A percentile compares a stretch with the other conserved stretches of the same genome.
These are phyloP conservation scores for Talaromyces verruculosus DNA, from an alignment of 2,329 filamentous ascomycete species.

Conservation along the genomic window DNA sequence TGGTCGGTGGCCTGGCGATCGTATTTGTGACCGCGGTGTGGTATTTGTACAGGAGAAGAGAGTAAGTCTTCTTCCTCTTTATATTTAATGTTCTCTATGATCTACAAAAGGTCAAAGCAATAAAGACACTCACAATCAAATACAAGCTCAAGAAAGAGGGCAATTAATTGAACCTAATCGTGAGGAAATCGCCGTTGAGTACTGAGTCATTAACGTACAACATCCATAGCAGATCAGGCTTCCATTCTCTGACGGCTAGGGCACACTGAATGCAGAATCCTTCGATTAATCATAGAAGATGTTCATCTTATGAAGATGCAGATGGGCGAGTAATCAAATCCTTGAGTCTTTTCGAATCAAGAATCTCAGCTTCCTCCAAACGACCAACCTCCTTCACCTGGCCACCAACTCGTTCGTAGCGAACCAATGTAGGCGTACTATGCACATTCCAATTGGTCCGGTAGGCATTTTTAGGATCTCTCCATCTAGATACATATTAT, in stretches of 20 bases:
- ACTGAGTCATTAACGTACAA: neutral
- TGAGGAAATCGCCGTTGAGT: neutral
- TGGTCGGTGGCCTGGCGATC: too few relatives aligned
- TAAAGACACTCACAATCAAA: neutral
- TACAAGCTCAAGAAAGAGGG: neutral
- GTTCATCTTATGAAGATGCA: neutral
- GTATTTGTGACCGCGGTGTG: too few relatives aligned
- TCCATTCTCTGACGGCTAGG: neutral
- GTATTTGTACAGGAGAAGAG: too few relatives aligned
- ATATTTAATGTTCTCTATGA: too few relatives aligned
- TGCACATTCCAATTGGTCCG: slow-evolving; percentile 38
- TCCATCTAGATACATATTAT: slow-evolving; percentile 35
- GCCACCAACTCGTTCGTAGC: slow-evolving; percentile 35
- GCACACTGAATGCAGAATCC: too few relatives aligned
- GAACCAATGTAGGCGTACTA: slow-evolving; percentile 38
- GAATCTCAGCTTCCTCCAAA: slow-evolving; percentile 34
- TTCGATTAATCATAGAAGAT: too few relatives aligned
- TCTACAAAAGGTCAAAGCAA: too few relatives aligned
- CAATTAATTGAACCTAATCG: neutral
- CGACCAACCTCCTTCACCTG: slow-evolving; percentile 34
- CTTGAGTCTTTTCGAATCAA: slow-evolving; percentile 29
- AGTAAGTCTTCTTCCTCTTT: too few relatives aligned
- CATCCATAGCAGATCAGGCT: neutral
- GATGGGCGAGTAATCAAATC: slow-evolving; percentile 25
- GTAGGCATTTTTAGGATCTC: slow-evolving; percentile 34